These are phyloP conservation scores for Candida tunisiensis DNA, from an alignment of 1,139 yeast species.

Conservation along the genomic window DNA sequence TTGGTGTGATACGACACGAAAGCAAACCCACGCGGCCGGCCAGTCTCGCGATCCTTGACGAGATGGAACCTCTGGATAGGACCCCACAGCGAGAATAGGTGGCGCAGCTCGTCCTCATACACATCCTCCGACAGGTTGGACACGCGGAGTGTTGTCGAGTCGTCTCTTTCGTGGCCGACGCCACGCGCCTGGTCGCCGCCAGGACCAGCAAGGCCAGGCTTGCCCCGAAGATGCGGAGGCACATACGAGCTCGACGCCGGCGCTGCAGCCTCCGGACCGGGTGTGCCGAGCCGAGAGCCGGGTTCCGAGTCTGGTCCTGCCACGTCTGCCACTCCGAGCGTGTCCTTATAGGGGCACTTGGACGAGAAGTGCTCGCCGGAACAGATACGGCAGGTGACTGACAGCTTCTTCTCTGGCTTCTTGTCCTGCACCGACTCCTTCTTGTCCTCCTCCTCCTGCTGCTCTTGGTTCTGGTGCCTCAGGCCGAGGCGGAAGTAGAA, in stretches of 20 bases:
- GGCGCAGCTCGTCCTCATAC: slow-evolving; percentile 67
- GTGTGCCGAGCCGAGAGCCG: slow-evolving; percentile 4
- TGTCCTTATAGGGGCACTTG: slow-evolving; percentile 92
- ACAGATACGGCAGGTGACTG: slow-evolving; percentile 70
- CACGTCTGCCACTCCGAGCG: slow-evolving; percentile 41
- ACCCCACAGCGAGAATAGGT: slow-evolving; percentile 54
- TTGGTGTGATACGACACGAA: slow-evolving; percentile 71
- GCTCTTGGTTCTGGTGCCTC: slow-evolving; percentile 11
- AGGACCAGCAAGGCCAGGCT: slow-evolving; percentile 23
- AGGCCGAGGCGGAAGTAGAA: slow-evolving; percentile 12
- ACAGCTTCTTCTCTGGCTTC: slow-evolving; percentile 40
- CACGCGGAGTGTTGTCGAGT: slow-evolving; percentile 74
- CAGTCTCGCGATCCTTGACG: slow-evolving; percentile 86
- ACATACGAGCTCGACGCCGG: slow-evolving; percentile 36
- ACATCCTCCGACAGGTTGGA: slow-evolving; percentile 82
- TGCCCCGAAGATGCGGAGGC: slow-evolving; percentile 63
- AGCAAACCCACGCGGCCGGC: slow-evolving; percentile 94
- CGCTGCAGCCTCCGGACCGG: slow-evolving; percentile 10
- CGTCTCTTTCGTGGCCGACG: slow-evolving; percentile 47
- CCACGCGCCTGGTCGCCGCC: slow-evolving; percentile 16
- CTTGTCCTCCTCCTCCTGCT: slow-evolving; percentile 29
- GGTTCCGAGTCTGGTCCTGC: slow-evolving; percentile 16
- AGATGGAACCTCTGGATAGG: slow-evolving; percentile 61
- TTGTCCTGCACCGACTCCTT: slow-evolving; percentile 44
- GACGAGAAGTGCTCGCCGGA: slow-evolving; percentile 88